These are phyloP conservation scores for Talaromyces sp. DNA, from an alignment of 2,329 filamentous ascomycete genomes.

Conservation along the genomic window DNA sequence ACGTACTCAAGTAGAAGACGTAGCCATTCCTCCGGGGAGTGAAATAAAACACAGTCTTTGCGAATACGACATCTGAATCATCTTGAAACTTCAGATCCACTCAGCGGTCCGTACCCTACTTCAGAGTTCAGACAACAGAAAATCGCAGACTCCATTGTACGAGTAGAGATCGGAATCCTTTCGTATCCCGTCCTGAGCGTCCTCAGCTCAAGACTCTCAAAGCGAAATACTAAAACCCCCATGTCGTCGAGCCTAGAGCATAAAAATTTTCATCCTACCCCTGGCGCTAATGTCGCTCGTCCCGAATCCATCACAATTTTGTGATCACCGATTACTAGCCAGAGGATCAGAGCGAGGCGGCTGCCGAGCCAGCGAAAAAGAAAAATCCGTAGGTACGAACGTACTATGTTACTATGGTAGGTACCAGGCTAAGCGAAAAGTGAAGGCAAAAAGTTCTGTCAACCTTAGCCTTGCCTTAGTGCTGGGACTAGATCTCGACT, in stretches of 20 bases:
- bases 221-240: background rate
- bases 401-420: no score
- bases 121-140: no score
- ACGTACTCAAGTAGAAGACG: no score
- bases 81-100: background rate
- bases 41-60: background rate
- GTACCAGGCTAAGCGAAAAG: background rate
- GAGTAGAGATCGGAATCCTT: no score
- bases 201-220: background rate
- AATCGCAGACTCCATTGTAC: no score
- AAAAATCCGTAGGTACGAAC: no score
- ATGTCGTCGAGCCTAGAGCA: background rate
- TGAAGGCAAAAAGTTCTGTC: conserved; percentile 8
- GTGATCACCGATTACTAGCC: background rate
- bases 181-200: background rate
- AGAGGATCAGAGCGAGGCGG: background rate
- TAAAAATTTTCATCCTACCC: background rate
- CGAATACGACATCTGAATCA: background rate
- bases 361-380: background rate
- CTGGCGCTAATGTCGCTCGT: background rate
- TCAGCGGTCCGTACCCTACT: no score
- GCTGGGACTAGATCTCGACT: background rate
- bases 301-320: background rate
- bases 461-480: conserved; percentile 13
- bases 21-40: no score